phyloP scores from a whole-genome alignment of 805 yeast genomes.

The Isabelozyma rhagii region DNA sequence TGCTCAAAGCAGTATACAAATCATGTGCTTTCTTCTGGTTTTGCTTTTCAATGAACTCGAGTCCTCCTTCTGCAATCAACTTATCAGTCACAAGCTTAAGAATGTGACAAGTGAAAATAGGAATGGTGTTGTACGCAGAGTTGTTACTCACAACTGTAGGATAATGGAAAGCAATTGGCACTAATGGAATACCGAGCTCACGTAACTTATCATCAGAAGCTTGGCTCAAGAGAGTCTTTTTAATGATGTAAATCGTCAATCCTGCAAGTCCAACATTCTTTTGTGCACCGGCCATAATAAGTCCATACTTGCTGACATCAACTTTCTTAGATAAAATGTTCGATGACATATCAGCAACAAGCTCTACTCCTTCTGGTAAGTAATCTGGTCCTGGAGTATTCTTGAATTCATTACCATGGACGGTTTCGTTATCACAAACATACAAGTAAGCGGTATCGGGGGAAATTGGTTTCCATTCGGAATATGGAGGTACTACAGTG shows the following conservation, averaged over 20 bases:
- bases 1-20: slow-evolving; percentile 65
- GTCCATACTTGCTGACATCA: slow-evolving; percentile 81
- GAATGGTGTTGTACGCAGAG: slow-evolving; percentile 93
- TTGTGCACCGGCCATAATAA: slow-evolving; percentile 97
- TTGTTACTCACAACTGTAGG: slow-evolving; percentile 84
- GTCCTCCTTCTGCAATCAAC: slow-evolving; percentile 69
- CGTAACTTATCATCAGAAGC: slow-evolving; percentile 61
- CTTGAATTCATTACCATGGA: slow-evolving; percentile 84
- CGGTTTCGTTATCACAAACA: slow-evolving; percentile 96
- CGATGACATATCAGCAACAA: slow-evolving; percentile 94
- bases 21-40: slow-evolving; percentile 61
- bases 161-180: slow-evolving; percentile 87
- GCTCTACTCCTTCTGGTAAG: slow-evolving; percentile 64
- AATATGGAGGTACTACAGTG: slow-evolving; percentile 61
- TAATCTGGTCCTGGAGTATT: slow-evolving; percentile 49
- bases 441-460: slow-evolving; percentile 79
- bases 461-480: slow-evolving; percentile 58
- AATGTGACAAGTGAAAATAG: slow-evolving; percentile 87
- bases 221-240: slow-evolving; percentile 70
- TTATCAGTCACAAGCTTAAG: slow-evolving; percentile 72
- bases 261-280: slow-evolving; percentile 98
- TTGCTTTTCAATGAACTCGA: slow-evolving; percentile 53
- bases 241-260: slow-evolving; percentile 84
- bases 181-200: slow-evolving; percentile 63
- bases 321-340: slow-evolving; percentile 79